Evolutionary conservation across 495 filamentous ascomycete species (phyloP), one percentile per base, ranked within the genome.

Genomic region (Aspergillus wentii): DNA sequence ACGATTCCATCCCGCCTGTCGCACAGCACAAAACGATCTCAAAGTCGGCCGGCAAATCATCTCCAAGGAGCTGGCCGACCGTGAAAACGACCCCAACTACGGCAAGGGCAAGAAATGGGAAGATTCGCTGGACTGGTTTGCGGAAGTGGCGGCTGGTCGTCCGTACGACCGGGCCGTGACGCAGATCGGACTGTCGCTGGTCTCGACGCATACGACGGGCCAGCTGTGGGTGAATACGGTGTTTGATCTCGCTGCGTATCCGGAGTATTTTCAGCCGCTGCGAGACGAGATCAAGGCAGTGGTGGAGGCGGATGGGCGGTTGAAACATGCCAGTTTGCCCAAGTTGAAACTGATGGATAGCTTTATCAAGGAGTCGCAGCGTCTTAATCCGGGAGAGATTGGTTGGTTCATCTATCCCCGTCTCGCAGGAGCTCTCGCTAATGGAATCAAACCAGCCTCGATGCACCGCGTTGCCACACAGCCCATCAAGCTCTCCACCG

Each of bases 311-410:
- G 64, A 65, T 34, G 63, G 57, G 0, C 53, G 54, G 8, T 60
- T 74, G 57, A 64, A 66, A 19, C 75, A 71, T 52, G 60, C 60
- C 10, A 67, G 66, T 4, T 27, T 75, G 14, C 56, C 61, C 17
- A 75, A 75, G 47, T 46, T 79, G 39, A 68, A 64, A 46, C 47
- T 72, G 33, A 63, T 79, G 68, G 65, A 67, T 25, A 67, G 61
- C 31, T 44, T 62, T 5, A 48, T 64, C 46, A 65, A 69, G 43
- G 53, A 72, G 48, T 52, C 54, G 36, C 54, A 60, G 50, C 49
- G 46, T 21, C 30, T 56, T 35, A 27, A 61, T 34, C 49, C 71
- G 10, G 17, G 59, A 17, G 29, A 57, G 36, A 36, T 57, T 40
- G 35, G 69, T 71, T 58, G 41, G 61, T 56, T n/a, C n/a, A n/a